Evolutionary conservation across 2,329 filamentous ascomycete species (phyloP).

Genomic region (Sclerotinia spermophila): DNA sequence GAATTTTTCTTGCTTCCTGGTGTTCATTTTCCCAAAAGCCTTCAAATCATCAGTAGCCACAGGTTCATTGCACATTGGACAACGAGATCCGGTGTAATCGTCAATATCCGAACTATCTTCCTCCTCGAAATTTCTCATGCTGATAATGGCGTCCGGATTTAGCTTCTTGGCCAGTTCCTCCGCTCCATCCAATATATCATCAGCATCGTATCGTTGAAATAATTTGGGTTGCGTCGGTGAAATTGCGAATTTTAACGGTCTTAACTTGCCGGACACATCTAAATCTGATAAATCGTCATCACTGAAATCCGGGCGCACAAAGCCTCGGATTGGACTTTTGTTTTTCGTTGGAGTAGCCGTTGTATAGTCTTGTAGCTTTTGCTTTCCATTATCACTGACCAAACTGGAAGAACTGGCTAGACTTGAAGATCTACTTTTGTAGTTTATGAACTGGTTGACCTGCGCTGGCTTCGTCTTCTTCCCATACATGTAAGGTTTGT

Average conservation of each 20-base stretch:
- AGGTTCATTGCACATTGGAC: conserved; percentile 63
- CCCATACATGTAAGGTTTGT: background rate
- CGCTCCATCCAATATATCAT: conserved; percentile 8
- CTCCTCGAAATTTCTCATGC: background rate
- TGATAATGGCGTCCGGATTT: background rate
- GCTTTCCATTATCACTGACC: conserved; percentile 2
- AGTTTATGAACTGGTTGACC: background rate
- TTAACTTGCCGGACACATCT: background rate
- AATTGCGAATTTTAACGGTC: background rate
- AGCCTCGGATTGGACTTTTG: conserved; percentile 1
- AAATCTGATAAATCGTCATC: conserved; percentile 3
- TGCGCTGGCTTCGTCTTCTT: conserved; percentile 15
- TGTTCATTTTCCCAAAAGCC: conserved; percentile 51
- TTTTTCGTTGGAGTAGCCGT: background rate
- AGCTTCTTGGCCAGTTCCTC: conserved; percentile 9
- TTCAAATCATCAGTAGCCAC: conserved; percentile 56
- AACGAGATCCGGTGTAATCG: conserved; percentile 38
- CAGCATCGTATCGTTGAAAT: conserved; percentile 12
- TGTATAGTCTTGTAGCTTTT: background rate
- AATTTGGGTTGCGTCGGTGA: background rate
- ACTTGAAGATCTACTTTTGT: conserved; percentile 13
- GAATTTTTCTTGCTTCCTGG: conserved; percentile 59
- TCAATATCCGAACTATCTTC: conserved; percentile 5
- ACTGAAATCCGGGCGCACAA: conserved; percentile 1
- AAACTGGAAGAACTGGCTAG: conserved; percentile 13